Base-by-base conservation (phyloP, 2,329 filamentous ascomycete genomes). In the Penicillium aurantiogriseum region DNA sequence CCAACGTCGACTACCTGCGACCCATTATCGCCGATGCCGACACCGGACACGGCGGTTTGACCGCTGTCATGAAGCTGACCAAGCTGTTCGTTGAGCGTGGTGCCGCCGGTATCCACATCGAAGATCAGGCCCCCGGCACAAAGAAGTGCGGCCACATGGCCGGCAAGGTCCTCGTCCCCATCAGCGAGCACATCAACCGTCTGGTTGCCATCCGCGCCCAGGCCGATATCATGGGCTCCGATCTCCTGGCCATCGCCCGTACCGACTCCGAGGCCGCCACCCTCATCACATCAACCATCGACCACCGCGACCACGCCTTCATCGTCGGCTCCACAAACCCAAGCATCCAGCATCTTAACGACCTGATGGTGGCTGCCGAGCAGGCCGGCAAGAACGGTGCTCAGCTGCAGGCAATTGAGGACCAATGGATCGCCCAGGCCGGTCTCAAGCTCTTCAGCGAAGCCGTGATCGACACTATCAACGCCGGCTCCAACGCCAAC, bases 71-170 rank as follows among this genome's bases (percentile, higher is more conserved):
- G 94, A 99, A 97, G 84, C 86, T 99, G 68, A 97, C 94, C 63
- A 97, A 97, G 83, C 85, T 97, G 56, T 97, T 99, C 76, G 80
- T 97, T 64, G 94, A 99, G 81, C 92, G 92, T 77, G 94, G 94
- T 68, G 94, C 94, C 45, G 94, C 94, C 42, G 94, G 94, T 65
- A 97, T 99, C 71, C 94, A 99, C 79, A 97, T 99, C 67, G 94
- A 99, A 79, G 94, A 99, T 75, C 94, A 97, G 79, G 93, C 94
- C 4, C 93, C 94, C 3, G 94, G 94, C 54, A 97, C 94, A 49
- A 99, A 99, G 86, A 99, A 99, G 85, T 99, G 94, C 76, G 94
- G 94, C 63, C 94, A 97, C 80, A 97, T 97, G 94, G 94, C 94
- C 65, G 94, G 94, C 71, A 97, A 97, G 81, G 94, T 97, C 43